Evolutionary conservation across 352 stramenopile species (phyloP).

Genomic region (Phytopythium boreale): DNA sequence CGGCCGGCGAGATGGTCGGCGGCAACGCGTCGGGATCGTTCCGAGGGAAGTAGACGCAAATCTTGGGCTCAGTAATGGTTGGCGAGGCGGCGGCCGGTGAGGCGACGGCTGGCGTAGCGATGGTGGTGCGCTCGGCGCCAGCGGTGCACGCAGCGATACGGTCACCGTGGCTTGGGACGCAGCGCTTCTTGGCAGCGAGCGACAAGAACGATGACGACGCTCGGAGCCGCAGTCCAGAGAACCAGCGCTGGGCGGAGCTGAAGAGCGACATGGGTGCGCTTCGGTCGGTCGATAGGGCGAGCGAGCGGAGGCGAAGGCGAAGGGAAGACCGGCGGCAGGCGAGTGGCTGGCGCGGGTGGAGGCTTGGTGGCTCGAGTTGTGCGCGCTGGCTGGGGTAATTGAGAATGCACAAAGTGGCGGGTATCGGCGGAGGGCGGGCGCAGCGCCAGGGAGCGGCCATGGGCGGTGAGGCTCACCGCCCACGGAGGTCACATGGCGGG

Average conservation of each 20-base stretch:
- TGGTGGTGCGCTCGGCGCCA: neutral
- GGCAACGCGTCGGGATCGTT: slow-evolving; percentile 1
- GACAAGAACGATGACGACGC: neutral
- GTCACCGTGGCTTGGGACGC: neutral
- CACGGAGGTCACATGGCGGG: neutral
- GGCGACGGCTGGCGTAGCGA: neutral
- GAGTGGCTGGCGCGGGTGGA: too few relatives aligned
- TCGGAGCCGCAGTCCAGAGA: neutral
- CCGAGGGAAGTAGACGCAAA: slow-evolving; percentile 1
- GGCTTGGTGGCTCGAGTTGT: too few relatives aligned
- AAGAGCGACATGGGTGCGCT: neutral
- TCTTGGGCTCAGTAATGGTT: neutral
- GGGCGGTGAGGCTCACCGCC: too few relatives aligned
- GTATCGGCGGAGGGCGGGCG: neutral
- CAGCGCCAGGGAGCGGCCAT: neutral
- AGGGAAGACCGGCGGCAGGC: neutral
- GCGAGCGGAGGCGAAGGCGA: neutral
- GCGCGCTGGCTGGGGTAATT: neutral
- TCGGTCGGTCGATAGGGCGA: too few relatives aligned
- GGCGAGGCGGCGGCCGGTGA: neutral
- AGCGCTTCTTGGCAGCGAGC: neutral
- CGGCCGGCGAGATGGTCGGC: neutral
- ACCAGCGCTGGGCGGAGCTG: neutral
- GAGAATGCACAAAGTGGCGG: neutral
- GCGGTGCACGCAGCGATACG: neutral